Base-by-base conservation (phyloP, 1,284 basidiomycete genomes). In the Laetiporus sulphureus region DNA sequence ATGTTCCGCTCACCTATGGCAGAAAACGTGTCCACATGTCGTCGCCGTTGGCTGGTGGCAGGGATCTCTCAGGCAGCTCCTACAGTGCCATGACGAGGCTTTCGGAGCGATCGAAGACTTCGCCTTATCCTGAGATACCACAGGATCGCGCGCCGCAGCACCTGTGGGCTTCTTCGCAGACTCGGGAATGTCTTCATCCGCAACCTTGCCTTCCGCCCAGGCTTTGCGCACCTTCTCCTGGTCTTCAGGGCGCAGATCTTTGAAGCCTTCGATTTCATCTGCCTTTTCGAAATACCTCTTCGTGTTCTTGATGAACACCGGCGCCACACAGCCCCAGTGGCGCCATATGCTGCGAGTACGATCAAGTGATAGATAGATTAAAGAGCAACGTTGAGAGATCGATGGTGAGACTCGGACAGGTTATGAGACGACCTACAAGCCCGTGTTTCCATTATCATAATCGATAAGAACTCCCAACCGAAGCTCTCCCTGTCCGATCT, bases 241-340 rank as follows among this genome's bases (percentile, higher is more conserved):
- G 53, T 88, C 82, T 36, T 75, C 80, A 2, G 73, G 68, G 0
- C 61, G 65, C 38, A 90, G 69, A 0, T 80, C 78, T 1, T 87
- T 81, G 55, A 72, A 87, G 15, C 84, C 85, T 52, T 88, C 85
- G 23, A 88, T 64, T 1, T 85, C 88, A 10, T 74, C 68, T 0
- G 77, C 68, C 8, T 74, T 69, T 5, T 71, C 65, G 53, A 84
- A 73, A 4, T 66, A 65, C 22, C 75, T 69, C 63, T 89, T 83
- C 63, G 89, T 72, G 57, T 91, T 89, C n/a, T 62, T 59, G 29
- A 93, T 56, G 40, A 91, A 76, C 50, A 72, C 78, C 18, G 70
- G 44, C 0, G 89, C 90, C 5, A 77, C 72, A 52, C 91, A 94
- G 43, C 85, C 83, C 83, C 83, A 91, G 57, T 92, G 89, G 50